A percentile compares a stretch with the other conserved stretches of the same genome.
These are phyloP conservation scores for cucumber (Cucumis sativus) DNA, from an alignment of 306 rosid genomes.

Conservation along the genomic window Cucumber_9930_V3 NC_026661.2:21145501-21146000, in stretches of 20 bases:
- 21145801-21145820: not conserved
- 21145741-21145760: not conserved
- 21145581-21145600: constrained; percentile 60
- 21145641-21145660: constrained; percentile 86
- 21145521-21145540: not conserved
- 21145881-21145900: not conserved
- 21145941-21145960: not conserved
- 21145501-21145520: constrained; percentile 4
- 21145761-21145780: not conserved
- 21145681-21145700: constrained; percentile 78
- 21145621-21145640: constrained; percentile 91
- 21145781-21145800: not conserved
- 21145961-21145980: not conserved
- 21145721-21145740: not conserved
- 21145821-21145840: not conserved
- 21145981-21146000: not conserved
- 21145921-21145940: not conserved
- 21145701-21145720: not conserved
- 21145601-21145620: constrained; percentile 70
- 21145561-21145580: constrained; percentile 35
- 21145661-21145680: constrained; percentile 97
- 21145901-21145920: not conserved
- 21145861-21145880: not conserved
- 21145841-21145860: not conserved
- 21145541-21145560: constrained; percentile 5